These are phyloP conservation scores for Balansia obtecta DNA, from an alignment of 2,329 filamentous ascomycete genomes.

Conservation along the genomic window DNA sequence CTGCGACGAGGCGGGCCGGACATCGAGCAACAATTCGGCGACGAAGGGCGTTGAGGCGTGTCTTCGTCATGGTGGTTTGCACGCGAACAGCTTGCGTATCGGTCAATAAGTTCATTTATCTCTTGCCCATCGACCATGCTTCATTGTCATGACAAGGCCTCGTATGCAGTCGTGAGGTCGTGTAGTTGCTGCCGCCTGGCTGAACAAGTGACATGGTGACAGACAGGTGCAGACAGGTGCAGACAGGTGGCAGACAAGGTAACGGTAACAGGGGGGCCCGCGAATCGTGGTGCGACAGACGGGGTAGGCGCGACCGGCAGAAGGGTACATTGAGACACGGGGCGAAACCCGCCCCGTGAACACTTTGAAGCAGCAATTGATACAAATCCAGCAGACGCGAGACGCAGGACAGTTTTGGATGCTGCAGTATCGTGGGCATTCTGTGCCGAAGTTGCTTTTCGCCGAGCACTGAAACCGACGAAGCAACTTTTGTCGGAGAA, in stretches of 20 bases:
- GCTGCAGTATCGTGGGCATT: neutral
- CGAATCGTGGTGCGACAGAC: conserved; percentile 2
- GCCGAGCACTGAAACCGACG: neutral
- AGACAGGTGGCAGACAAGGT: neutral
- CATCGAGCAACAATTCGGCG: neutral
- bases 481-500: neutral
- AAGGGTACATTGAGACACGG: neutral
- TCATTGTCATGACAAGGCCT: neutral
- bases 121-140: neutral
- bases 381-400: neutral
- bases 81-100: neutral
- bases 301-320: neutral
- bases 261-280: no score
- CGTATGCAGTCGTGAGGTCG: neutral
- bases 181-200: neutral
- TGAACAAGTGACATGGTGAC: neutral
- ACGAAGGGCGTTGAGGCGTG: neutral
- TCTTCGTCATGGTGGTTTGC: neutral
- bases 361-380: neutral
- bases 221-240: neutral
- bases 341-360: conserved; percentile 1
- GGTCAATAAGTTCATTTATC: neutral
- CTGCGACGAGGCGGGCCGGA: neutral
- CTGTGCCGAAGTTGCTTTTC: neutral
- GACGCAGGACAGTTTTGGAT: neutral